Evolutionary conservation across 352 stramenopile genomes (phyloP).

Genomic region (Achlya hypogyna): DNA sequence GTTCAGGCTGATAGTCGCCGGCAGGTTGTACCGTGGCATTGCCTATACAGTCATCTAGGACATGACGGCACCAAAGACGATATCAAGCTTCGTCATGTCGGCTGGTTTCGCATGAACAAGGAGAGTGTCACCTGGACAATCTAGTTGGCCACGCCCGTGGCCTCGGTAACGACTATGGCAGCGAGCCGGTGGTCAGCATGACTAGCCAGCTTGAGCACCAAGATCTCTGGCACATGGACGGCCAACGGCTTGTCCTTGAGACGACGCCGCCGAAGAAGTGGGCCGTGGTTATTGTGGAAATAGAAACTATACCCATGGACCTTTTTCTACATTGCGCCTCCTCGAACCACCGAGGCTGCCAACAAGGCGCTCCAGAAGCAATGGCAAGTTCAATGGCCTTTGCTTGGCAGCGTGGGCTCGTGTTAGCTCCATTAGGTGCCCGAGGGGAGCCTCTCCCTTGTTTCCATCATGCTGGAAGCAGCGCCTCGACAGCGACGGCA

Average conservation of each 20-base stretch:
- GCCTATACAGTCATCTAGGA: constrained; percentile 71
- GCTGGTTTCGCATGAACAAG: constrained; percentile 3
- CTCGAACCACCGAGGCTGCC: no score
- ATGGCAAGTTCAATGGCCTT: no score
- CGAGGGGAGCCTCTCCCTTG: no score
- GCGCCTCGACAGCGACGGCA: no score
- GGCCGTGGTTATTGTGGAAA: constrained; percentile 8
- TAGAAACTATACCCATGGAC: no score
- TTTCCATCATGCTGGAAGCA: no score
- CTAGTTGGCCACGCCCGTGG: not conserved
- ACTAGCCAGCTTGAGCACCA: constrained; percentile 58
- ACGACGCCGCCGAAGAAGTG: constrained; percentile 50
- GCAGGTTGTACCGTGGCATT: constrained; percentile 55
- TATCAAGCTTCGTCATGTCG: constrained; percentile 65
- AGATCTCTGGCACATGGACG: constrained; percentile 42
- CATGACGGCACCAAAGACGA: constrained; percentile 51
- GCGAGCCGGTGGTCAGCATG: constrained; percentile 22
- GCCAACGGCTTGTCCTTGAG: constrained; percentile 43
- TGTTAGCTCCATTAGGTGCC: no score
- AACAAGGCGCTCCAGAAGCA: no score
- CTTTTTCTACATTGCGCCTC: no score
- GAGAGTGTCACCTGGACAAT: constrained; percentile 7
- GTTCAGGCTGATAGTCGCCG: constrained; percentile 73
- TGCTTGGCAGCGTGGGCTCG: no score
- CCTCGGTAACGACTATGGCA: constrained; percentile 9